A percentile compares a stretch with the other conserved stretches of the same genome.
phyloP scores from a whole-genome alignment of 495 filamentous ascomycete species.

The Aspergillus coremiiformis region DNA sequence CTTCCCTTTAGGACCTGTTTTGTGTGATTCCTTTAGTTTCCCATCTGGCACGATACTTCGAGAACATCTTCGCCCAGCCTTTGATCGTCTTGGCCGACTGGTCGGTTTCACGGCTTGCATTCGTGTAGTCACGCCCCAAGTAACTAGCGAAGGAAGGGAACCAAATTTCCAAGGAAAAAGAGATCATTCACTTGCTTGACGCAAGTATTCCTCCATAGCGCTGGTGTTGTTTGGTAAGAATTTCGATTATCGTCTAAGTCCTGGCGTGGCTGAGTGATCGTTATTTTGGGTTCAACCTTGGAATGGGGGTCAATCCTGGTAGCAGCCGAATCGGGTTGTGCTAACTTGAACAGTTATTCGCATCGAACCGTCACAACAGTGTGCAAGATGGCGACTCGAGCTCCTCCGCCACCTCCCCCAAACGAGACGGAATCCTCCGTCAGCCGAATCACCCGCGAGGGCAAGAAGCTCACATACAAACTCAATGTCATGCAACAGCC shows the following conservation, averaged over 20 bases:
- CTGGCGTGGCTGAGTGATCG: neutral
- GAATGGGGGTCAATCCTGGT: neutral
- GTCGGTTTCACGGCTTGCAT: neutral
- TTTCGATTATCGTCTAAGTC: neutral
- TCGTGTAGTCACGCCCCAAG: neutral
- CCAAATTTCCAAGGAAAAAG: neutral
- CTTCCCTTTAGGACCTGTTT: neutral
- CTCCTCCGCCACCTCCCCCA: slow-evolving; percentile 27
- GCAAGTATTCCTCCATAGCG: neutral
- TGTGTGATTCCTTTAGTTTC: neutral
- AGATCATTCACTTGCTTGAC: neutral
- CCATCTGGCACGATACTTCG: neutral
- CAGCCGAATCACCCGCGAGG: slow-evolving; percentile 67
- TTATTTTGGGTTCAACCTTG: neutral
- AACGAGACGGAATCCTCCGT: slow-evolving; percentile 54
- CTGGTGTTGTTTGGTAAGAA: neutral
- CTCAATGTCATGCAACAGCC: slow-evolving; percentile 90
- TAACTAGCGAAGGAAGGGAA: neutral
- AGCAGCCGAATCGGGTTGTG: neutral
- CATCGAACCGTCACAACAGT: neutral
- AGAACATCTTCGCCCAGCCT: neutral
- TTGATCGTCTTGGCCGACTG: neutral
- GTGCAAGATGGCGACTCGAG: slow-evolving; percentile 26
- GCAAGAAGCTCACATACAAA: slow-evolving; percentile 72
- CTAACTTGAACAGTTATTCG: neutral